These are phyloP conservation scores for Ceratobasidium sp. DNA, from an alignment of 1,284 basidiomycete genomes.

Conservation along the genomic window DNA sequence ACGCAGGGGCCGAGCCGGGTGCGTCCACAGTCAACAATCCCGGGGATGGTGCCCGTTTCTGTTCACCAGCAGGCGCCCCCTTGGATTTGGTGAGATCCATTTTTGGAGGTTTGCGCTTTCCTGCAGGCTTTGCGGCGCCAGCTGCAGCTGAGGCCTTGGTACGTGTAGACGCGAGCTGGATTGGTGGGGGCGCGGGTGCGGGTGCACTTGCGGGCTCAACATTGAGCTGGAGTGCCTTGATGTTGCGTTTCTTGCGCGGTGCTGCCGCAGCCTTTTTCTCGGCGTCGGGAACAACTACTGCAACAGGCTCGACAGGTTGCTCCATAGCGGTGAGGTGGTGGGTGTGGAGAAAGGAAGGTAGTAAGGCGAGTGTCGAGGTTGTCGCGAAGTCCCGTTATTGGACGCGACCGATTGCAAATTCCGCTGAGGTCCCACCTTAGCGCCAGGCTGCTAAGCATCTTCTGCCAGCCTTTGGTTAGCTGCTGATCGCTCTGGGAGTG, in stretches of 20 bases:
- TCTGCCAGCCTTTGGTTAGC: neutral
- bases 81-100: slow-evolving; percentile 66
- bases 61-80: slow-evolving; percentile 60
- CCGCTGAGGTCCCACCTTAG: slow-evolving; percentile 5
- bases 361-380: slow-evolving; percentile 7
- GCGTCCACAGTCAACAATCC: slow-evolving; percentile 59
- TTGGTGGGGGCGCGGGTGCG: slow-evolving; percentile 61
- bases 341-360: slow-evolving; percentile 22
- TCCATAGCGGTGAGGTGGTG: slow-evolving; percentile 1
- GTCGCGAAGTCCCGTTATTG: slow-evolving; percentile 36
- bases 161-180: slow-evolving; percentile 48
- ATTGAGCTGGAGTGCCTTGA: slow-evolving; percentile 79
- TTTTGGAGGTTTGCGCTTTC: slow-evolving; percentile 70
- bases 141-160: slow-evolving; percentile 40
- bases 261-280: slow-evolving; percentile 62
- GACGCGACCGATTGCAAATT: slow-evolving; percentile 36
- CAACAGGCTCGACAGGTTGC: slow-evolving; percentile 29
- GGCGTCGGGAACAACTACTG: neutral
- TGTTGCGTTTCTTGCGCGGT: slow-evolving; percentile 81
- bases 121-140: slow-evolving; percentile 59
- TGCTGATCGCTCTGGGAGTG: neutral
- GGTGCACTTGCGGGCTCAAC: slow-evolving; percentile 58
- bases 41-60: slow-evolving; percentile 54
- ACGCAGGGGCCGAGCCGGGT: slow-evolving; percentile 61
- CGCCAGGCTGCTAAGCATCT: slow-evolving; percentile 9